Conservation (phyloP, 176 grass and related monocot species). For the Triticum timopheevii region DNA sequence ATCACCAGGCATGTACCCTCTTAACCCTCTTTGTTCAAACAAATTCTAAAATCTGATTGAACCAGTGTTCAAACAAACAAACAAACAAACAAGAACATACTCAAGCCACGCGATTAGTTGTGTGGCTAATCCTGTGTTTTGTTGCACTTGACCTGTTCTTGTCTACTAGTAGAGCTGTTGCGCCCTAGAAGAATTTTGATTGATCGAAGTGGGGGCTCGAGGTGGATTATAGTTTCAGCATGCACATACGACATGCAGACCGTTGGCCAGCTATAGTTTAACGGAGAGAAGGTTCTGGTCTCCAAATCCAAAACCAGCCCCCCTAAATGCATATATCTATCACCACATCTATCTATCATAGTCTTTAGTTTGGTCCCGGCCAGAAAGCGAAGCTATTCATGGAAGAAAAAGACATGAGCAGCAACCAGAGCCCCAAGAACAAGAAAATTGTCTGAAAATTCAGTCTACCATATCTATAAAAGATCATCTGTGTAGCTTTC, state of each 20-base stretch:
- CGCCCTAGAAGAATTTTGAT: neutral
- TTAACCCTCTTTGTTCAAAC: too few relatives aligned
- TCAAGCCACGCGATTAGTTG: neutral
- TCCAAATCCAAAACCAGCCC: conserved; percentile 15
- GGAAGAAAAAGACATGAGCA: neutral
- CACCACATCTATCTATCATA: neutral
- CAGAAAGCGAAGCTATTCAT: neutral
- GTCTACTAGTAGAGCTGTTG: neutral
- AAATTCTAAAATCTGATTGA: too few relatives aligned
- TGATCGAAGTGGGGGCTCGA: conserved; percentile 36
- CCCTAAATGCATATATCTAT: neutral
- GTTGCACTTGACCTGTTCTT: neutral
- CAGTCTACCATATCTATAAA: neutral
- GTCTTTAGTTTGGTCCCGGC: neutral
- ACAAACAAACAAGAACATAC: too few relatives aligned
- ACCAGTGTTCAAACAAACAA: too few relatives aligned
- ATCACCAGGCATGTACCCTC: too few relatives aligned
- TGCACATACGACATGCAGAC: neutral
- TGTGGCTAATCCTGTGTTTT: neutral
- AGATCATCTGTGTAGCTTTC: neutral
- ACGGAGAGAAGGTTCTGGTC: neutral
- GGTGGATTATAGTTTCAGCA: neutral
- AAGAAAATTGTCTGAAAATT: neutral
- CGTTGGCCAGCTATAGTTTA: conserved; percentile 8
- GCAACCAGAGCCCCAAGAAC: neutral